Percentiles rank a stretch among this genome's conserved stretches.
phyloP scores from a whole-genome alignment of 2,329 filamentous ascomycete species.

The Hortaea werneckii region DNA sequence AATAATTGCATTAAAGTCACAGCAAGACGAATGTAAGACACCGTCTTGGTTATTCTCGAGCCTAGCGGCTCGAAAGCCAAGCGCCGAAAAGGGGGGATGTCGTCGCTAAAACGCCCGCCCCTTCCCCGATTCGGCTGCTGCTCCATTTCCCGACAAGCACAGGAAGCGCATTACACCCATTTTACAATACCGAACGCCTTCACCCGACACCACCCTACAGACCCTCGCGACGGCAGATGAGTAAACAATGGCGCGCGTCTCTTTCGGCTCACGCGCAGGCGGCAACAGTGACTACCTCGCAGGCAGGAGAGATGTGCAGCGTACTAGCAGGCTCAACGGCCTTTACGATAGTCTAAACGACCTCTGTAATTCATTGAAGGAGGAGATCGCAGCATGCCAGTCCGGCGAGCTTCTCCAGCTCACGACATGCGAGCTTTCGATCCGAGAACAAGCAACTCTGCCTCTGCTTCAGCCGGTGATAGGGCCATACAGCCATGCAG shows the following conservation, averaged over 20 bases:
- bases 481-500: conserved; percentile 20
- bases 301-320: conserved; percentile 3
- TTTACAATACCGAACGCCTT: conserved; percentile 2
- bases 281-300: conserved; percentile 11
- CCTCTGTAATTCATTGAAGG: conserved; percentile 11
- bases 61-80: too few relatives aligned
- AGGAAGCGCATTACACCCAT: background rate
- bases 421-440: conserved; percentile 15
- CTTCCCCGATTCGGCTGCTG: too few relatives aligned
- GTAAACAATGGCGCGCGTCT: conserved; percentile 11
- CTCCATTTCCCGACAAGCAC: too few relatives aligned
- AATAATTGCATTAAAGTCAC: too few relatives aligned
- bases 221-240: background rate
- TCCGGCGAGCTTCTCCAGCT: conserved; percentile 10
- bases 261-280: conserved; percentile 18
- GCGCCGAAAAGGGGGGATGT: too few relatives aligned
- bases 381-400: conserved; percentile 9
- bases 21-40: too few relatives aligned
- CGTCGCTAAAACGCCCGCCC: too few relatives aligned
- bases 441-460: conserved; percentile 12
- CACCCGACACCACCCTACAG: conserved; percentile 2
- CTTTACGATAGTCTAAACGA: conserved; percentile 13
- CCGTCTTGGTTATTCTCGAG: too few relatives aligned
- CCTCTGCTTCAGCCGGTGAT: conserved; percentile 19
- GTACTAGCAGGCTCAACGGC: conserved; percentile 7